Conservation (phyloP, 495 filamentous ascomycete species). For the Lentithecium fluviatile region DNA sequence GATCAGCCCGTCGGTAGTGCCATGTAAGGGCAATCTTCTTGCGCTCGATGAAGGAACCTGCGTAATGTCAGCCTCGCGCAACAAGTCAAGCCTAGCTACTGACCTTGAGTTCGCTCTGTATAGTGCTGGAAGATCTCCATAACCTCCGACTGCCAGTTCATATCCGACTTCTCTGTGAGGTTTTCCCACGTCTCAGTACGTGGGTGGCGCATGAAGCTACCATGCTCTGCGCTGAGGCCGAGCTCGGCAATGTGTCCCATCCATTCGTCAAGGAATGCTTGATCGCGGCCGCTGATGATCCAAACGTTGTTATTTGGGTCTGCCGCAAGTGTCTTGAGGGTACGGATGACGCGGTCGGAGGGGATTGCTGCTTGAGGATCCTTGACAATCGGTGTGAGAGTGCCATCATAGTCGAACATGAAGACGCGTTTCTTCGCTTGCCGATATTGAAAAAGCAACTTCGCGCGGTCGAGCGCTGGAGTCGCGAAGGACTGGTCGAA, state of each 20-base stretch:
- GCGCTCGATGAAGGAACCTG: conserved; percentile 83
- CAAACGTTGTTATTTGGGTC: conserved; percentile 86
- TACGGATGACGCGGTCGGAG: conserved; percentile 74
- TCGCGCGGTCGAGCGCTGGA: conserved; percentile 71
- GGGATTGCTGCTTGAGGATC: conserved; percentile 86
- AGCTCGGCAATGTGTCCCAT: conserved; percentile 81
- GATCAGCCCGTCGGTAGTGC: conserved; percentile 92
- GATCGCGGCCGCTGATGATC: conserved; percentile 94
- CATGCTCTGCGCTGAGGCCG: conserved; percentile 92
- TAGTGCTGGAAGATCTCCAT: conserved; percentile 78
- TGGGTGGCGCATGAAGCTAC: conserved; percentile 85
- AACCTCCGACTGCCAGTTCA: conserved; percentile 84
- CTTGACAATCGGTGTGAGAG: conserved; percentile 90
- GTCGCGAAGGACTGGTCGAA: conserved; percentile 73
- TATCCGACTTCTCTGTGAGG: conserved; percentile 74
- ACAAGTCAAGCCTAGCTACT: conserved; percentile 16
- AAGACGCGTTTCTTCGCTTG: conserved; percentile 74
- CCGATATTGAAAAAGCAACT: conserved; percentile 69
- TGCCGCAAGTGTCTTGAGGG: conserved; percentile 72
- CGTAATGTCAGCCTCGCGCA: background rate
- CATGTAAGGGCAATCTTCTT: conserved; percentile 92
- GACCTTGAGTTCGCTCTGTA: conserved; percentile 77
- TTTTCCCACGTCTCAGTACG: conserved; percentile 76
- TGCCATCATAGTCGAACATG: conserved; percentile 99
- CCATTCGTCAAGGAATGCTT: conserved; percentile 81